Percentiles rank a stretch among this genome's conserved stretches.
phyloP scores from a whole-genome alignment of 257 asterid species.

The Verbena officinalis region DNA sequence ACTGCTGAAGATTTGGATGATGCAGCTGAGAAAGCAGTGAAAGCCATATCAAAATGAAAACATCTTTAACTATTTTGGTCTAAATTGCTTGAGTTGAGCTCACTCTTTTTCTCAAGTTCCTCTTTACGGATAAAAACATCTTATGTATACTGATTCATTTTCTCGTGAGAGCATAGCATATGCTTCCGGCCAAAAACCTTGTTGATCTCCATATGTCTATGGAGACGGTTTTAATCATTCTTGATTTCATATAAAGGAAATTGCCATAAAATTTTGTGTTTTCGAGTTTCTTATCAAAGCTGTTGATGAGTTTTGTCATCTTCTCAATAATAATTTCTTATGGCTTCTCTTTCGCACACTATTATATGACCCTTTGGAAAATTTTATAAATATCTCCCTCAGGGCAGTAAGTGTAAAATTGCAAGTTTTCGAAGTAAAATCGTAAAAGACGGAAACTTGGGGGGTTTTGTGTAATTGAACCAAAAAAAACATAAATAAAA shows the following conservation, averaged over 20 bases:
- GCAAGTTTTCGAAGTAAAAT: no score
- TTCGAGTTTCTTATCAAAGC: no score
- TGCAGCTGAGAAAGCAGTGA: conserved; percentile 94
- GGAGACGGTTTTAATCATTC: conserved; percentile 31
- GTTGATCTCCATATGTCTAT: conserved; percentile 24
- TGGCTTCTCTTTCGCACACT: no score
- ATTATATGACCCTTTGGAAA: no score
- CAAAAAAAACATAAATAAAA: background rate
- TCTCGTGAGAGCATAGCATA: conserved; percentile 20
- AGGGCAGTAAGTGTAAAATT: no score
- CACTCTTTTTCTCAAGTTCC: background rate
- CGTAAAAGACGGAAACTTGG: no score
- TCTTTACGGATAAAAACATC: conserved; percentile 25
- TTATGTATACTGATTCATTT: conserved; percentile 23
- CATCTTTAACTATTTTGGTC: background rate
- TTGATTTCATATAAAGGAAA: conserved; percentile 22
- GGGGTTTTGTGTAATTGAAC: no score
- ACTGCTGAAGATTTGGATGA: conserved; percentile 96
- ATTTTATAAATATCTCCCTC: no score
- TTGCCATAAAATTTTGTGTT: background rate
- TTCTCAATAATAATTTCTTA: no score
- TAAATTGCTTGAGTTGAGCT: conserved; percentile 22
- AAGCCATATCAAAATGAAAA: conserved; percentile 48
- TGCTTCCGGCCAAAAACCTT: conserved; percentile 9
- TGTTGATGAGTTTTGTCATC: no score